Evolutionary conservation across 2,329 filamentous ascomycete species (phyloP), one percentile per base, ranked within the genome.

Genomic region (Fusarium longipes): DNA sequence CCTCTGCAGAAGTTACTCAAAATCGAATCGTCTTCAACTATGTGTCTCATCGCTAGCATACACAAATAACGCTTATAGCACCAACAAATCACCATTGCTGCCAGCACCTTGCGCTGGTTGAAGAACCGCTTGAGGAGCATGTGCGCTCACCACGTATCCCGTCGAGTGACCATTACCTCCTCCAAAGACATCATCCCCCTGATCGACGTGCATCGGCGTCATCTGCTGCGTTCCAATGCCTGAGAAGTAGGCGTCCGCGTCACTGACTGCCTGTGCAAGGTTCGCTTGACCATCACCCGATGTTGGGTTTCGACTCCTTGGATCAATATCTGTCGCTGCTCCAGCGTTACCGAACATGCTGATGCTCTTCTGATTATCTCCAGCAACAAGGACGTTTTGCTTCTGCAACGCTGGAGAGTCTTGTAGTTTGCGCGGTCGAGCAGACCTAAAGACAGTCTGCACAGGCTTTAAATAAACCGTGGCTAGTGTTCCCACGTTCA

Each of bases 381-480:
- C 74, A 7, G 77, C 73, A 18, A 83, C 84, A 1, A 86, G 86
- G 0, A 92, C 78, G 17, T 84, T 82, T 55, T 91, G 86, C 66
- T 88, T 90, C 79, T 97, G 96, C 36, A 99, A 83, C 0, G 94
- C 94, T 0, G 95, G 94, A 4, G 91, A 95, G 52, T 97, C 92
- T 55, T 89, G 85, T 4, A 99, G 84, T 57, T 89, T 89, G 22
- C 93, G 87, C 2, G 93, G 91, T 15, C 96, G 87, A 14, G 96
- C 95, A 18, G 90, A 91, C 57, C 96, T 91, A 84, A 99, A 99
- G 11, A 99, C 96, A 53, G 96, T 95, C 77, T 98, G 93, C 8
- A 99, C 95, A 5, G 96, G 96, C 78, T 99, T 99, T 48, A 99
- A 87, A 78, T 99, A 99, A 50, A 99, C 95, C 1, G 96, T 99